phyloP scores from a whole-genome alignment of 768 basidiomycete genomes.

The Auricularia heimuer region DNA sequence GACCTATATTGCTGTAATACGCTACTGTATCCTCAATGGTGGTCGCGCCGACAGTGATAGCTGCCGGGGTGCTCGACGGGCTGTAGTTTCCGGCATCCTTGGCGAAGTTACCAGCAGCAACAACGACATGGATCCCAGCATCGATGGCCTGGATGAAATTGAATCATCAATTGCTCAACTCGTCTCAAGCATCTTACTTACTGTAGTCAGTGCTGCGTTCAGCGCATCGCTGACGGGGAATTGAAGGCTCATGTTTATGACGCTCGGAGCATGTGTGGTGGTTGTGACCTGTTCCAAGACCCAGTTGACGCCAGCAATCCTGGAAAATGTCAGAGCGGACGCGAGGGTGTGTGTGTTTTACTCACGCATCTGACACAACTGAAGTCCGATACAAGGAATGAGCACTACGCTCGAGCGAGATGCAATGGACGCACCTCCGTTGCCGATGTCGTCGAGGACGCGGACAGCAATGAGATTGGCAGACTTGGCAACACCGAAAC shows the following conservation, averaged over 20 bases:
- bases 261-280: conserved; percentile 19
- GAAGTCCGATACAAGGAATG: not conserved
- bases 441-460: conserved; percentile 17
- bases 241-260: conserved; percentile 83
- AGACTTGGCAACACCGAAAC: conserved; percentile 93
- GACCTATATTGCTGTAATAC: conserved; percentile 11
- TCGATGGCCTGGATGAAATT: conserved; percentile 25
- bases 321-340: not conserved
- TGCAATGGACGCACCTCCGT: conserved; percentile 16
- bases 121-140: conserved; percentile 7
- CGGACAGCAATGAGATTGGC: conserved; percentile 75
- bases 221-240: conserved; percentile 84
- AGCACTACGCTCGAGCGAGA: not conserved
- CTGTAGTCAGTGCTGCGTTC: conserved; percentile 60
- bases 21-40: conserved; percentile 8
- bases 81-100: conserved; percentile 3
- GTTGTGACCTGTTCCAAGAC: conserved; percentile 15
- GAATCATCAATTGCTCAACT: not conserved
- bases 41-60: conserved; percentile 10
- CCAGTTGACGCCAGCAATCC: conserved; percentile 25
- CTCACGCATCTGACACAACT: conserved; percentile 3
- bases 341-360: not conserved
- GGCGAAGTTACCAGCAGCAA: conserved; percentile 11
- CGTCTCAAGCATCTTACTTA: not conserved
- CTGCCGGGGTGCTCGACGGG: conserved; percentile 8